A percentile compares a stretch with the other conserved stretches of the same genome.
Conservation (phyloP, 1,284 basidiomycete species). For the Jaminaea rosea region DNA sequence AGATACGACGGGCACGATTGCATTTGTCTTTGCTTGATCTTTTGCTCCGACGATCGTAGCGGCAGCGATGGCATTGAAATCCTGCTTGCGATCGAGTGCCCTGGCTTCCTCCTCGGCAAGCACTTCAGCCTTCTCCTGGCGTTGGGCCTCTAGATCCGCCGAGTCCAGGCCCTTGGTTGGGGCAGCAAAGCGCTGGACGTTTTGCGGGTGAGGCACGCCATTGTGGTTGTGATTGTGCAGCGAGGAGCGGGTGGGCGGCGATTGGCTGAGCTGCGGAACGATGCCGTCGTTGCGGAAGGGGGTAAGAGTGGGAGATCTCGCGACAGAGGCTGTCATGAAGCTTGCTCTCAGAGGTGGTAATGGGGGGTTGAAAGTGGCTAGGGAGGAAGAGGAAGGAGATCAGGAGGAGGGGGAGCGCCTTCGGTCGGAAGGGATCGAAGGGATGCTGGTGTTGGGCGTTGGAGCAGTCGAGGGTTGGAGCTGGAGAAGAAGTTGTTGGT, state of each 20-base stretch:
- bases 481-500: not conserved
- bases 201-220: no score
- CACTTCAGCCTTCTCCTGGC: not conserved
- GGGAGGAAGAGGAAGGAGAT: not conserved
- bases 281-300: not conserved
- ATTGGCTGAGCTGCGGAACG: not conserved
- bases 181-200: no score
- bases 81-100: no score
- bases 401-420: not conserved
- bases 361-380: not conserved
- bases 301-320: not conserved
- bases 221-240: not conserved
- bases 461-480: no score
- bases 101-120: not conserved
- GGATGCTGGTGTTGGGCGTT: not conserved
- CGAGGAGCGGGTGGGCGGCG: not conserved
- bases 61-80: no score
- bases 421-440: not conserved
- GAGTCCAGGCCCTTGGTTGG: slow-evolving; percentile 1
- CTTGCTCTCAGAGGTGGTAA: not conserved
- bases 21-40: not conserved
- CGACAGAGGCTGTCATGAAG: not conserved
- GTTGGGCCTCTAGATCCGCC: not conserved
- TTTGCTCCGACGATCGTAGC: no score
- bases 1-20: slow-evolving; percentile 2